Percentiles rank a stretch among this genome's conserved stretches.
Conservation (phyloP, 768 basidiomycete species). For the Russula emetica region DNA sequence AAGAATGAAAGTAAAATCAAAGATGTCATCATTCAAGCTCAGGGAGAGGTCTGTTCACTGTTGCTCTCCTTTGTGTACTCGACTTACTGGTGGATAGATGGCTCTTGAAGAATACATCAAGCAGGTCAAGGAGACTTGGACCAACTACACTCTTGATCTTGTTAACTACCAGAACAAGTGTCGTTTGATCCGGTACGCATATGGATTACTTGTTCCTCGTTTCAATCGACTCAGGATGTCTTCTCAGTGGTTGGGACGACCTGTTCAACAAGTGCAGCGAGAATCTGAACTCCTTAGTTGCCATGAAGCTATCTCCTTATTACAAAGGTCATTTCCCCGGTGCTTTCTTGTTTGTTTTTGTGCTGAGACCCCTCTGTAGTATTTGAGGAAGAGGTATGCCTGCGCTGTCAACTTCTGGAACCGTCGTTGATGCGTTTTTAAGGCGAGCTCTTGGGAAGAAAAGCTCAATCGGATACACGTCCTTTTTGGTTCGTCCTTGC, state of each 20-base stretch:
- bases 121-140: constrained; percentile 97
- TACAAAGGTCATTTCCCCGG: constrained; percentile 68
- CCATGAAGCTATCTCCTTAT: constrained; percentile 98
- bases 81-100: constrained; percentile 56
- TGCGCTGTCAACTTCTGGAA: not conserved
- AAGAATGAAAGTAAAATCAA: constrained; percentile 87
- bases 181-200: constrained; percentile 74
- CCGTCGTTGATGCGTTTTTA: constrained; percentile 21
- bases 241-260: constrained; percentile 87
- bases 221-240: not conserved
- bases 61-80: constrained; percentile 26
- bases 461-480: constrained; percentile 96
- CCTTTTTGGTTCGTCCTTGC: constrained; percentile 68
- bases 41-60: constrained; percentile 71
- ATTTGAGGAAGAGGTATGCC: constrained; percentile 77
- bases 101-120: constrained; percentile 93
- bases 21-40: constrained; percentile 94
- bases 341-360: constrained; percentile 4
- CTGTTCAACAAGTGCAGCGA: constrained; percentile 96
- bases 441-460: constrained; percentile 93
- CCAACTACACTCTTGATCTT: constrained; percentile 89
- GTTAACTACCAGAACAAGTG: constrained; percentile 99
- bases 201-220: not conserved
- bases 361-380: constrained; percentile 42
- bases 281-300: constrained; percentile 90